phyloP scores from a whole-genome alignment of 1,284 basidiomycete genomes.

The Prillingera fragicola region DNA sequence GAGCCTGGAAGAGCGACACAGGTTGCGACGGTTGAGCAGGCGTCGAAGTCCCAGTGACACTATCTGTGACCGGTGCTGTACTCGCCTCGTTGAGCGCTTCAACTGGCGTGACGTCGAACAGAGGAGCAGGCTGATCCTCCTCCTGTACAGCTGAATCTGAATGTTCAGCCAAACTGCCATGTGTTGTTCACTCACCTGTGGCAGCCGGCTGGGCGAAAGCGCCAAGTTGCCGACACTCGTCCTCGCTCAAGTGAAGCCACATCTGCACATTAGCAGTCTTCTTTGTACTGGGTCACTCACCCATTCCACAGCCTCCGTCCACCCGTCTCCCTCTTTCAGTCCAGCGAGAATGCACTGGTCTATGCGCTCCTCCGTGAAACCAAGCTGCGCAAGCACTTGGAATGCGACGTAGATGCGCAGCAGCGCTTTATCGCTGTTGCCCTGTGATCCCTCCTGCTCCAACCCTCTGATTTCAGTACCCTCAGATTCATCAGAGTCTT shows the following conservation, averaged over 20 bases:
- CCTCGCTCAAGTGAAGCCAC: constrained; percentile 61
- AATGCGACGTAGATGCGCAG: constrained; percentile 71
- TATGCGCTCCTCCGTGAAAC: constrained; percentile 62
- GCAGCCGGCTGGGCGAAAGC: constrained; percentile 27
- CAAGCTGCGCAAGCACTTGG: constrained; percentile 75
- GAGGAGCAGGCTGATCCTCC: no score
- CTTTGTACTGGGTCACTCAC: constrained; percentile 51
- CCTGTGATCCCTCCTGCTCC: neutral
- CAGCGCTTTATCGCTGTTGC: constrained; percentile 63
- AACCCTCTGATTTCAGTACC: neutral
- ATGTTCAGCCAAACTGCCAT: no score
- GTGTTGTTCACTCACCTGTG: constrained; percentile 15
- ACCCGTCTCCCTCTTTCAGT: constrained; percentile 55
- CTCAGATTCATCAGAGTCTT: constrained; percentile 35
- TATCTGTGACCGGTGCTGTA: no score
- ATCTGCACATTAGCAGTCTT: constrained; percentile 52
- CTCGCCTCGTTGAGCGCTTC: no score
- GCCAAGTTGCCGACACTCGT: constrained; percentile 53
- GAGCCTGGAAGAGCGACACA: constrained; percentile 30
- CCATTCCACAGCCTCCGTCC: constrained; percentile 92
- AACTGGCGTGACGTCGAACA: no score
- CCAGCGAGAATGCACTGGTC: constrained; percentile 49
- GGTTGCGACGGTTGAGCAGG: neutral
- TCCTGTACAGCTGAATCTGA: no score
- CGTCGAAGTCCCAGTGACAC: neutral